Evolutionary conservation across 805 yeast species (phyloP).

Genomic region (Isabelozyma heimii): DNA sequence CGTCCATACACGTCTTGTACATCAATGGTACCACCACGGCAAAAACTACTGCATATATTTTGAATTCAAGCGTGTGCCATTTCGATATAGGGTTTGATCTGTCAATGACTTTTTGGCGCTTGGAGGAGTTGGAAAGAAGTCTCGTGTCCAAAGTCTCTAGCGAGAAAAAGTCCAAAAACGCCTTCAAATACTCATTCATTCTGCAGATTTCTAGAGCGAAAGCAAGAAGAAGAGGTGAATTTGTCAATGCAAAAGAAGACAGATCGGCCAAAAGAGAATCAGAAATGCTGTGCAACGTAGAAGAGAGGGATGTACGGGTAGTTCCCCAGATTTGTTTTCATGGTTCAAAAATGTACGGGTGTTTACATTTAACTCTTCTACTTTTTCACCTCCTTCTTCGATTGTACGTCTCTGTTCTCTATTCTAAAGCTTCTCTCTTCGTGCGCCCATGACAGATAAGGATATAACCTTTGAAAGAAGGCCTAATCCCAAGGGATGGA

Average conservation of each 20-base stretch:
- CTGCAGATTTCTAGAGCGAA: not conserved
- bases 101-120: conserved; percentile 27
- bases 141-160: conserved; percentile 54
- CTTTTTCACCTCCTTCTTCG: not conserved
- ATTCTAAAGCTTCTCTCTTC: not conserved
- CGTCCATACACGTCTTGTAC: conserved; percentile 78
- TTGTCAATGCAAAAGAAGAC: too few relatives aligned
- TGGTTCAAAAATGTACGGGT: not conserved
- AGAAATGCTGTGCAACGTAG: not conserved
- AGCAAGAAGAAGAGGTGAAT: too few relatives aligned
- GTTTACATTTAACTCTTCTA: not conserved
- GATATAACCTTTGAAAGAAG: conserved; percentile 48
- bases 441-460: not conserved
- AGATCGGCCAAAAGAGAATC: not conserved
- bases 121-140: conserved; percentile 29
- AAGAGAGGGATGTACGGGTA: too few relatives aligned
- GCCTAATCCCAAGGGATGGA: conserved; percentile 79
- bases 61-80: conserved; percentile 80
- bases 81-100: conserved; percentile 42
- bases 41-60: conserved; percentile 62
- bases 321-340: too few relatives aligned
- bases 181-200: not conserved
- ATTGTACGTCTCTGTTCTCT: not conserved
- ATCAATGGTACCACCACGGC: conserved; percentile 74
- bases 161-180: conserved; percentile 39